Percentiles rank a stretch among this genome's conserved stretches.
Evolutionary conservation across 1,284 basidiomycete species (phyloP).

Genomic region (Lignosus rhinocerotis): DNA sequence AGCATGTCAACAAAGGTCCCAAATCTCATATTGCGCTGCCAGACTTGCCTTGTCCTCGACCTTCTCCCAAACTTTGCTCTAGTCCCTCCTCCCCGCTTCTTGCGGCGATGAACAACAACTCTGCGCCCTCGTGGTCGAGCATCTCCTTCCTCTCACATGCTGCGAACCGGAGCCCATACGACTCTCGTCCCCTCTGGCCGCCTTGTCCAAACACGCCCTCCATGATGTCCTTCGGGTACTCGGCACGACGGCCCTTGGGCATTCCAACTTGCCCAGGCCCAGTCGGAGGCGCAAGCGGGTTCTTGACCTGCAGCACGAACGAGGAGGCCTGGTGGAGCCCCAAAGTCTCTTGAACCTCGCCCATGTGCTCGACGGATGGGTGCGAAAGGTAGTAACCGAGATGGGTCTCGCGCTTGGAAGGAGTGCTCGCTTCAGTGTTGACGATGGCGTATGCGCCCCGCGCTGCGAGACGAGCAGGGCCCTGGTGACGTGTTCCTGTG

Average conservation of each 20-base stretch:
- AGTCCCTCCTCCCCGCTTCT: constrained; percentile 48
- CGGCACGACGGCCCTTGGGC: constrained; percentile 37
- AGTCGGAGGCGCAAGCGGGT: constrained; percentile 49
- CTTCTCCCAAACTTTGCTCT: constrained; percentile 51
- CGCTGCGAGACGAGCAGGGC: constrained; percentile 55
- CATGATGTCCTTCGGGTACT: constrained; percentile 50
- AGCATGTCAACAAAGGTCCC: constrained; percentile 37
- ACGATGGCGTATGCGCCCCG: constrained; percentile 66
- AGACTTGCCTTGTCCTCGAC: constrained; percentile 47
- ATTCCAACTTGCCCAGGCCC: constrained; percentile 36
- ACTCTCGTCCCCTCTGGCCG: constrained; percentile 40
- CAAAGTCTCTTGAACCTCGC: constrained; percentile 52
- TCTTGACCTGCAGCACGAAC: constrained; percentile 59
- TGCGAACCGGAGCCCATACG: constrained; percentile 52
- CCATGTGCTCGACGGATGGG: constrained; percentile 42
- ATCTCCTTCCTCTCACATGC: constrained; percentile 54
- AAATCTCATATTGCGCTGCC: constrained; percentile 7
- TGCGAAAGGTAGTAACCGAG: constrained; percentile 61
- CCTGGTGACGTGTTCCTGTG: constrained; percentile 55
- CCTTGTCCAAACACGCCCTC: constrained; percentile 48
- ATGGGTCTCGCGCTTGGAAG: constrained; percentile 51
- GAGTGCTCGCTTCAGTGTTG: constrained; percentile 44
- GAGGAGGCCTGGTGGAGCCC: constrained; percentile 52
- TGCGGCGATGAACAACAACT: constrained; percentile 62
- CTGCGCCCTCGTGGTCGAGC: constrained; percentile 56